phyloP scores from a whole-genome alignment of 164 flowering plant species.

The Akebia trifoliata region DNA sequence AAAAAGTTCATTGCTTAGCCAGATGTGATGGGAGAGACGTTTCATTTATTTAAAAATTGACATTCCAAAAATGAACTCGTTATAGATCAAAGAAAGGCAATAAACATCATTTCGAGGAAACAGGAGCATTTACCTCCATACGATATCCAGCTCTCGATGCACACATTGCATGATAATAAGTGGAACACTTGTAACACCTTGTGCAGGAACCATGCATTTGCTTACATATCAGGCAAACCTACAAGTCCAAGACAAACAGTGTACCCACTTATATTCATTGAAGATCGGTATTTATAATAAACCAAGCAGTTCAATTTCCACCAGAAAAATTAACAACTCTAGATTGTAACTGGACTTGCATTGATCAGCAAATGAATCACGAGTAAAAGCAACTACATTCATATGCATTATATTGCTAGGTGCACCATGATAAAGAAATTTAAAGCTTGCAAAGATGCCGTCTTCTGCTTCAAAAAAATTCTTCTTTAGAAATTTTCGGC shows the following conservation, averaged over 20 bases:
- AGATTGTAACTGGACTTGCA: background rate
- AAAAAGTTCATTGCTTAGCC: too few relatives aligned
- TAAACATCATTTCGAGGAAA: background rate
- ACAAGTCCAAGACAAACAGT: constrained; percentile 14
- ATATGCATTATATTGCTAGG: background rate
- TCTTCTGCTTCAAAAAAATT: background rate
- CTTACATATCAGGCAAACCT: constrained; percentile 90
- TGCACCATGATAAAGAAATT: background rate
- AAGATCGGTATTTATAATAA: background rate
- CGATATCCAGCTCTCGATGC: constrained; percentile 95
- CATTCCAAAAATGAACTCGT: too few relatives aligned
- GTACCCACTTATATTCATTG: background rate
- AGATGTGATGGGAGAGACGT: too few relatives aligned
- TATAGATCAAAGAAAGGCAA: background rate
- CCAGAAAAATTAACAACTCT: background rate
- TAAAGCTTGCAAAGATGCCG: background rate
- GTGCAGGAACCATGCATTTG: constrained; percentile 97
- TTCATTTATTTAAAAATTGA: too few relatives aligned
- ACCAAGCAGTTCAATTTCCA: background rate
- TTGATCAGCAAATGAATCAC: background rate
- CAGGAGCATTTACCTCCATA: constrained; percentile 67
- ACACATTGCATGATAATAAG: constrained; percentile 92
- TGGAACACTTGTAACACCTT: constrained; percentile 88
- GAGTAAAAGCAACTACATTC: background rate
- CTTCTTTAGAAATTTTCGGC: background rate